Base-by-base conservation (phyloP, 148 eudicot genomes). In the Rhododendron ferrugineum region DNA sequence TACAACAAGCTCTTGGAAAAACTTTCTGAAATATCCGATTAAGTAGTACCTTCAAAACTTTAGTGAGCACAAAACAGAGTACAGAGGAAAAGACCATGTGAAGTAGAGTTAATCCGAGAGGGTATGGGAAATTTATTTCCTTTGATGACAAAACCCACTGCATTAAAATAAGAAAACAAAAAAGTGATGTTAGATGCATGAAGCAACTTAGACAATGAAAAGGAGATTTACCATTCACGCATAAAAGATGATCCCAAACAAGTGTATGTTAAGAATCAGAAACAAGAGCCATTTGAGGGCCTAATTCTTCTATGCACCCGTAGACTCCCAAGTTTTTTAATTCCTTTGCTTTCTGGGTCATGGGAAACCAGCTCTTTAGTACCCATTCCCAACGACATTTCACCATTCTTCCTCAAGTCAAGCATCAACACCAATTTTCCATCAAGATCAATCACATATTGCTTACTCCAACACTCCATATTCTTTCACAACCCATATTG, bases 81-180 rank as follows among this genome's bases (percentile, higher is more conserved):
- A 94, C 93, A 10, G 99, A 97, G 82, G 99, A 97, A 90, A 97
- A 97, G 80, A 93, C 91, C 99, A 97, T 97, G 90, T 97, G 99
- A 92, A 97, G 98, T 40, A 97, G 94, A 70, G 99, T 97, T 89
- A 97, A 82, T 68, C 96, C 99, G 88, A 97, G 99, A 83, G 99
- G 99, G 87, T 97, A 97, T 15, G 99, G 99, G 88, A 97, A 97
- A 88, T 95, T 97, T 79, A 97, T 92, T 90, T 95, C 98, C 91
- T 97, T 95, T 23, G 99, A 97, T 18, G 98, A 97, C 88, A 97
- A 88, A 90, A 97, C 98, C 99, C 99, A 97, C 99, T 97, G 99
- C 95, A 96, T 72, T 56, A 80, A 52, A 82, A 74, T 37, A 68
- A 11, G 82, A 42, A 18, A 83, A 68, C 60, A 78, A 34, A 5